Evolutionary conservation across 2,329 filamentous ascomycete genomes (phyloP), one percentile per base, ranked within the genome.

Genomic region (Xylaria sp.): DNA sequence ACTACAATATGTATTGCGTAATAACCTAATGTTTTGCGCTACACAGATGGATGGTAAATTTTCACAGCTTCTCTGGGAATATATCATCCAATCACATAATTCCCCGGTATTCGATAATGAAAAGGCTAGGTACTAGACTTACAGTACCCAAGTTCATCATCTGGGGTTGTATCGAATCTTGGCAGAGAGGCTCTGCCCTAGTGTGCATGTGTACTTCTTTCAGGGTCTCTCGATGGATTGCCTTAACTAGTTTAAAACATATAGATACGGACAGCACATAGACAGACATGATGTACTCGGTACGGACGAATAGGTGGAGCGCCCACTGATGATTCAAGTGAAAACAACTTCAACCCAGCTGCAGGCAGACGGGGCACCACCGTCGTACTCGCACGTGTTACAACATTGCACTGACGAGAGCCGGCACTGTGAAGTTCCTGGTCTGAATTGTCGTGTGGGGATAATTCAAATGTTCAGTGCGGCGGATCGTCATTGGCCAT

Each of bases 181-280:
- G 67, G 70, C 70, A 65, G 51, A 44, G 70, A 70, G 70, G 70
- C 70, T 72, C 70, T 72, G 70, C 61, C 44, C 51, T 70, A 68
- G 68, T 64, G 42, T 66, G 70, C 65, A 70, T 71, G 53, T 69
- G n/a, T 69, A 7, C 40, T 59, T 51, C 48, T 46, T 65, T 59
- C 56, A 58, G 59, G 51, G 51, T 59, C 48, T 61, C 11, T 66
- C 20, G 51, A 65, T 48, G 48, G 42, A 15, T 40, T 56, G 20
- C 40, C 17, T n/a, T 42, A 17, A 9, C 38, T 40, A 40, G 33
- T 33, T 7, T 33, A 33, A 33, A 10, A 33, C 7, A 40, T 15
- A 13, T 4, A 40, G 4, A 40, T 40, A 40, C 38, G 26, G 51
- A 26, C 6, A 38, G 20, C 11, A 49, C 23, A 23, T 58, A 33